Base-by-base conservation (phyloP, 1,139 yeast genomes). In the Candida sanyaensis region DNA sequence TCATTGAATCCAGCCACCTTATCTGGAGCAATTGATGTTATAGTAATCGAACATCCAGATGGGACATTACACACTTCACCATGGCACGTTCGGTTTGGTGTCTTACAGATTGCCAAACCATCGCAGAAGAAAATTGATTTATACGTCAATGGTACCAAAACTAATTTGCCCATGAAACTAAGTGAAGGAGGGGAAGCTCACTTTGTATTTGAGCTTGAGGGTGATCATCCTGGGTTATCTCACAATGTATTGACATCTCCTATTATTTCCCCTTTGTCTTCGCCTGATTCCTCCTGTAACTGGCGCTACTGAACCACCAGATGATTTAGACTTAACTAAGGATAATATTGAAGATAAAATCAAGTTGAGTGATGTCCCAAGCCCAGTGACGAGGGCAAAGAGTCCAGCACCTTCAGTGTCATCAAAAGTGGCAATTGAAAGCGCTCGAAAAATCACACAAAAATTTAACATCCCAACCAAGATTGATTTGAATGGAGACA, bases 111-210 rank as follows among this genome's bases (percentile, higher is more conserved):
- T 56, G 74, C 93, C 54, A 83, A 96, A 60, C 99, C 99, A n/a
- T 88, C 96, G 37, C 97, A 93, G 64, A 93, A 92, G 73, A 92
- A 90, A 64, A 96, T 93, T 44, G 96, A 88, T 52, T 83, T 93
- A 52, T 79, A 82, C 37, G 96, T 95, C 37, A 93, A 93, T 68
- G 97, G 87, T 33, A 79, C 79, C 52, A 78, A 84, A 48, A 87
- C 96, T 0, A 86, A 89, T 57, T 73, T 92, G 48, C 97, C 97
- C 10, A 93, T 93, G 99, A 93, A 93, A 66, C 71, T 93, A 44
- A 96, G 97, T 10, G 99, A 93, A 52, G 97, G 96, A 3, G 99
- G 99, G 26, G 99, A 93, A 66, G 99, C 98, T 0, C 92, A 91
- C 64, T 93, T 93, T 63, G 99, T 93, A 43, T 92, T 93, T 69